Percentiles rank a stretch among this genome's conserved stretches.
phyloP scores from a whole-genome alignment of 352 stramenopile genomes.

The Phytophthora quininea region DNA sequence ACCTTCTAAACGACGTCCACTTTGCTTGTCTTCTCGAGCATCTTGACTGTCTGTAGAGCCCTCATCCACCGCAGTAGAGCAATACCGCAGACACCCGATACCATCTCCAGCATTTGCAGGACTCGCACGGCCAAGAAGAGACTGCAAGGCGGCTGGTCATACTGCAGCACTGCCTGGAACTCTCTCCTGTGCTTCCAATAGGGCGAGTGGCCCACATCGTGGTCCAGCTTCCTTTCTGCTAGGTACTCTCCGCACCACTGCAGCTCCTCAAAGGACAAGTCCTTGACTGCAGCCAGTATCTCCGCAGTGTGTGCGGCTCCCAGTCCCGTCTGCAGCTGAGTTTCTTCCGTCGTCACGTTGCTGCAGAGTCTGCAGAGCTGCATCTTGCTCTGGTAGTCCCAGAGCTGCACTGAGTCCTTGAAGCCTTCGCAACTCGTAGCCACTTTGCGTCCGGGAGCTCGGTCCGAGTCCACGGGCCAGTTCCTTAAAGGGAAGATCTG shows the following conservation, averaged over 20 bases:
- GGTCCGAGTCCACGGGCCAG: slow-evolving; percentile 47
- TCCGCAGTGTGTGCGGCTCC: slow-evolving; percentile 20
- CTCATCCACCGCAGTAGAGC: slow-evolving; percentile 28
- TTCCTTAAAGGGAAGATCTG: slow-evolving; percentile 47
- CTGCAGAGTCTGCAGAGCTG: slow-evolving; percentile 48
- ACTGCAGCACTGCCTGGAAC: slow-evolving; percentile 34
- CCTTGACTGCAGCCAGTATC: slow-evolving; percentile 39
- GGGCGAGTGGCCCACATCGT: slow-evolving; percentile 41
- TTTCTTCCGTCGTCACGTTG: slow-evolving; percentile 38
- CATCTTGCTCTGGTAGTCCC: slow-evolving; percentile 61
- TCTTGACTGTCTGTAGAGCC: slow-evolving; percentile 11
- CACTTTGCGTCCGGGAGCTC: slow-evolving; percentile 36
- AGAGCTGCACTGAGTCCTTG: slow-evolving; percentile 45
- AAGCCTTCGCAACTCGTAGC: slow-evolving; percentile 46
- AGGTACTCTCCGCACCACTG: slow-evolving; percentile 62
- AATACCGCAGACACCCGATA: slow-evolving; percentile 23
- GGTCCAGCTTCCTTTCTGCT: slow-evolving; percentile 8
- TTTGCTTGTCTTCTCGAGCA: slow-evolving; percentile 15
- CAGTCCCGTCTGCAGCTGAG: slow-evolving; percentile 19
- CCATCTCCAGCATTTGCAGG: slow-evolving; percentile 38
- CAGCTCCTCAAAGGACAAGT: slow-evolving; percentile 48
- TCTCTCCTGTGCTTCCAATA: slow-evolving; percentile 42
- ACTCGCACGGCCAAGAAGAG: slow-evolving; percentile 25
- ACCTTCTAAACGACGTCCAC: slow-evolving; percentile 16
- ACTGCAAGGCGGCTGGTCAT: slow-evolving; percentile 26